Evolutionary conservation across 768 basidiomycete species (phyloP), one percentile per base, ranked within the genome.

Genomic region (Trichaptum fuscoviolaceum): DNA sequence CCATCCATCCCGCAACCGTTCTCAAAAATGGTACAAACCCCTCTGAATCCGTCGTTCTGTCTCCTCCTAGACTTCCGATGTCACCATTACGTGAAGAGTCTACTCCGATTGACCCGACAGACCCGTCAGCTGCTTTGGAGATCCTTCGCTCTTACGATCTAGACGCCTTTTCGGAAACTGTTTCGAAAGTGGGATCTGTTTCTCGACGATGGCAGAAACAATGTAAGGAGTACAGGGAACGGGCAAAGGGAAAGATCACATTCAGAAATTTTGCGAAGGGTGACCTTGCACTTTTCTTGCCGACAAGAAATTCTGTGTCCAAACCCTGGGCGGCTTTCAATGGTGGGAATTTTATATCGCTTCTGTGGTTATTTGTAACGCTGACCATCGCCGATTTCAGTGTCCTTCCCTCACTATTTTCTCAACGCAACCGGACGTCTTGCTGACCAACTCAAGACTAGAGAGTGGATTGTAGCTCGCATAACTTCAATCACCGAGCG

Each of bases 311-410:
- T 76, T 94, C 95, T 30, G 86, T 93, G 7, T 90, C 91, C 58
- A 94, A 92, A 75, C 92, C 94, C 0, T 99, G 97, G 96, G 97
- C 96, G 25, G 97, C 97, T 10, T 99, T 99, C 79, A 99, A 99
- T 77, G 92, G 95, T 95, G 74, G 71, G 87, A 68, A 62, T 60
- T 27, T 30, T 42, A 66, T 58, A 34, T 36, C 60, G 72, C 34
- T 68, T 63, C 23, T 67, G 34, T 57, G 8, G 36, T 52, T 20
- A 17, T 58, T 59, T 12, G 12, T 7, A 30, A 18, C 64, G 9
- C 35, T 57, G 20, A 23, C 65, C 65, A 65, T 66, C 62, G 63
- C 66, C 63, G 59, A 58, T 58, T 58, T 36, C 75, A 95, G 95
- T 98, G 9, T 95, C 92, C 12, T 96, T 96, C 78, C 97, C 97